Conservation (phyloP, 257 asterid species). For the Nicotiana knightiana region DNA sequence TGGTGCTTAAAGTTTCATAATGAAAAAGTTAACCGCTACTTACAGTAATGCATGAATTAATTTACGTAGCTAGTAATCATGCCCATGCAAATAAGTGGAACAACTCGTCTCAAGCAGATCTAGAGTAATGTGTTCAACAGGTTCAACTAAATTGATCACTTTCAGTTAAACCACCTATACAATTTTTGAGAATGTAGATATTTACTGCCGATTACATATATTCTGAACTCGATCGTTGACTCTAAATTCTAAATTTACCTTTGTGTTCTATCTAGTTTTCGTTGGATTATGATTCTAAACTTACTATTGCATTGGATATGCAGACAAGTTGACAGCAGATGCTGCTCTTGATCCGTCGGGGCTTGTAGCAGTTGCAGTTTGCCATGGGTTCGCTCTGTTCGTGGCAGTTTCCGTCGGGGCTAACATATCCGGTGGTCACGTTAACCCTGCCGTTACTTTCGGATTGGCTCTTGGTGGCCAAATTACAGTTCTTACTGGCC, state of each 20-base stretch:
- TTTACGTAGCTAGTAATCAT: neutral
- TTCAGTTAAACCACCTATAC: no score
- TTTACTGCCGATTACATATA: no score
- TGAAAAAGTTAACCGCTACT: neutral
- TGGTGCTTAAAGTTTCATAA: neutral
- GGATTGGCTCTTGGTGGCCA: constrained; percentile 91
- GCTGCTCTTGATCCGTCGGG: constrained; percentile 71
- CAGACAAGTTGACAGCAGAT: constrained; percentile 66
- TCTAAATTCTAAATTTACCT: no score
- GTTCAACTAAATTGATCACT: no score
- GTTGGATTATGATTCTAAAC: neutral
- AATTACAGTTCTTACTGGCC: constrained; percentile 67
- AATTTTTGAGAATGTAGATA: no score
- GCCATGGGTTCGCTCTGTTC: constrained; percentile 73
- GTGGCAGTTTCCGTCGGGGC: constrained; percentile 80
- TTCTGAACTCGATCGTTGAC: neutral
- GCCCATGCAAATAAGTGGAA: neutral
- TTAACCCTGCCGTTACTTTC: constrained; percentile 84
- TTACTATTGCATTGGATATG: neutral
- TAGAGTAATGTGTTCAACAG: neutral
- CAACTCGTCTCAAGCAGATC: neutral
- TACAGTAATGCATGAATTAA: no score
- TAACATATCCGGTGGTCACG: constrained; percentile 91
- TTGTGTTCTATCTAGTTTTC: neutral
- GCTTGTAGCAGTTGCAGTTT: constrained; percentile 65